Percentiles rank a stretch among this genome's conserved stretches.
Evolutionary conservation across 768 basidiomycete genomes (phyloP).

Genomic region (Kwoniella newhampshirensis): DNA sequence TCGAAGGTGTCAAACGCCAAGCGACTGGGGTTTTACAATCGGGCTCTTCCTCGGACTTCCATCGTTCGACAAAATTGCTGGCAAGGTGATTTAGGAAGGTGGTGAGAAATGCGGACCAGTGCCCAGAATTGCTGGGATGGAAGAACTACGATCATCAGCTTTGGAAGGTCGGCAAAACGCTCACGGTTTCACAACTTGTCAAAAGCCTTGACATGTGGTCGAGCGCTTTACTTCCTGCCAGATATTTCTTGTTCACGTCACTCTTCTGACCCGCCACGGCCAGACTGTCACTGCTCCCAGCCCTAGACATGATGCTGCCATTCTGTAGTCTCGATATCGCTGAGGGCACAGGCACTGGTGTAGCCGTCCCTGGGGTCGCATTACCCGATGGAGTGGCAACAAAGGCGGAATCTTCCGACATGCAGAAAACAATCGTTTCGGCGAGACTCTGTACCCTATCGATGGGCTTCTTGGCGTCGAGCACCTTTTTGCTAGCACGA

Average conservation of each 20-base stretch:
- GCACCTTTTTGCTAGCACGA: constrained; percentile 70
- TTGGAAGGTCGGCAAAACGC: not conserved
- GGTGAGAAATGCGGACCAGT: constrained; percentile 63
- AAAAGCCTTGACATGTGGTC: constrained; percentile 82
- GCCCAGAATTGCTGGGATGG: constrained; percentile 82
- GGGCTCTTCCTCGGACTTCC: constrained; percentile 66
- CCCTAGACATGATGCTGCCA: constrained; percentile 57
- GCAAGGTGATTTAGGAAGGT: constrained; percentile 77
- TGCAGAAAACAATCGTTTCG: constrained; percentile 82
- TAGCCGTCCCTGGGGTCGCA: constrained; percentile 63
- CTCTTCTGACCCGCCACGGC: constrained; percentile 46
- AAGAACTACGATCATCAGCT: constrained; percentile 61
- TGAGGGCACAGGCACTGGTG: constrained; percentile 37
- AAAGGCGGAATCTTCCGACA: constrained; percentile 69
- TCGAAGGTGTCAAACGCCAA: constrained; percentile 71
- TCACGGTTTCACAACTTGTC: constrained; percentile 71
- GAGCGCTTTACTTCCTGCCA: constrained; percentile 80
- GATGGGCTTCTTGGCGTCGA: constrained; percentile 57
- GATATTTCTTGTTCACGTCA: constrained; percentile 60
- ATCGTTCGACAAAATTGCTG: constrained; percentile 80
- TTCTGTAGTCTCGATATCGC: constrained; percentile 52
- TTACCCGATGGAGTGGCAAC: constrained; percentile 61
- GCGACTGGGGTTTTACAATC: constrained; percentile 79
- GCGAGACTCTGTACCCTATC: constrained; percentile 67
- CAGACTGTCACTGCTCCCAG: constrained; percentile 52